Evolutionary conservation across 169 alveolate genomes (phyloP).

Genomic region (Fabrea salina): DNA sequence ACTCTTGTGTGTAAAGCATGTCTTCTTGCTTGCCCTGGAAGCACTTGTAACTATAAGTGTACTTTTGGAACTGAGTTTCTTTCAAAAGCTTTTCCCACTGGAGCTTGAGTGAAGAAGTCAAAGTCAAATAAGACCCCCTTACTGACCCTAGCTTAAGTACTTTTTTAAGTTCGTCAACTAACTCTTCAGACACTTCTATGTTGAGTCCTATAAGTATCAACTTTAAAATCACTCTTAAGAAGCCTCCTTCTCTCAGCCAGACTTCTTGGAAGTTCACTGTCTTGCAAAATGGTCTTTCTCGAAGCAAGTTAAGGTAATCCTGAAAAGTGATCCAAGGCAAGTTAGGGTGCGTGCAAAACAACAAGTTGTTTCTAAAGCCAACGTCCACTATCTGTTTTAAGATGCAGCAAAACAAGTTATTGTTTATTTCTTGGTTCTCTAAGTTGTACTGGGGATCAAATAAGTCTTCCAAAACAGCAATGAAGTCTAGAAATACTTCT

Average conservation of each 20-base stretch:
- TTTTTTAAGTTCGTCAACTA: background rate
- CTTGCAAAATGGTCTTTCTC: background rate
- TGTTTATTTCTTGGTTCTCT: background rate
- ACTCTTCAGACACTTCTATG: background rate
- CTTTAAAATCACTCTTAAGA: background rate
- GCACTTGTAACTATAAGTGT: background rate
- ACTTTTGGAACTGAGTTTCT: background rate
- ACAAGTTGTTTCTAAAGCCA: background rate
- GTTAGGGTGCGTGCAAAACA: background rate
- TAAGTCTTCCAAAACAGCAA: background rate
- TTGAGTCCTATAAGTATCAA: background rate
- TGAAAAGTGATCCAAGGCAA: background rate
- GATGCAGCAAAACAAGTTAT: background rate
- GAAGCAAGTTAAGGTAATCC: background rate
- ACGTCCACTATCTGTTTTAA: background rate
- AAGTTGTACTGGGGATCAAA: background rate
- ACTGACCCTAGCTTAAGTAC: background rate
- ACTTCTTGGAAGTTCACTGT: background rate
- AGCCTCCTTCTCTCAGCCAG: slow-evolving; percentile 23
- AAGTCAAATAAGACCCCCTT: background rate
- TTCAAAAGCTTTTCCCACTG: background rate
- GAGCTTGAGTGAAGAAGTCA: background rate
- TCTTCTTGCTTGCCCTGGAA: background rate
- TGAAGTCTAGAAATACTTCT: background rate
- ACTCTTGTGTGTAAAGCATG: background rate